Evolutionary conservation across 2,329 filamentous ascomycete species (phyloP).

Genomic region (Penicillium glabrum): DNA sequence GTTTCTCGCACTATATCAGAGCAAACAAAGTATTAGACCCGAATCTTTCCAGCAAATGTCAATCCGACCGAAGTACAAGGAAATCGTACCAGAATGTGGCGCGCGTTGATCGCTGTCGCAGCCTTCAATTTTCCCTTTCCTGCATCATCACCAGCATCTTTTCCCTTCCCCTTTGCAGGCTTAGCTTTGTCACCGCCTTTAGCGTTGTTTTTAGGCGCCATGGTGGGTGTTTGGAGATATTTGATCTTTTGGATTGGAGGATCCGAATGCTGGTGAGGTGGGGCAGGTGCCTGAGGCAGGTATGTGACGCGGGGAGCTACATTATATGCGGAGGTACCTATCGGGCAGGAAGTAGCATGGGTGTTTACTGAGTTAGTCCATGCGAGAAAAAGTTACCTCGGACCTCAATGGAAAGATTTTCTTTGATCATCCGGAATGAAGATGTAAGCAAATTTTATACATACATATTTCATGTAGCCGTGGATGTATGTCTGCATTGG

Average conservation of each 20-base stretch:
- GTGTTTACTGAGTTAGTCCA: neutral
- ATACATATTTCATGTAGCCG: neutral
- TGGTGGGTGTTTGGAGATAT: slow-evolving; percentile 13
- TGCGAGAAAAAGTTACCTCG: too few relatives aligned
- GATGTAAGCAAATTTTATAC: neutral
- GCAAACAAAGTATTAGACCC: neutral
- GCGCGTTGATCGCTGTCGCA: slow-evolving; percentile 63
- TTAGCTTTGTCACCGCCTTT: slow-evolving; percentile 35
- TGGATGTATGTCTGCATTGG: neutral
- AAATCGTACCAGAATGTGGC: slow-evolving; percentile 59
- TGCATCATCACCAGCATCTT: slow-evolving; percentile 36
- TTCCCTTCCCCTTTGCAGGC: slow-evolving; percentile 36
- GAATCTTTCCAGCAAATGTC: neutral
- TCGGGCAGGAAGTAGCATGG: neutral
- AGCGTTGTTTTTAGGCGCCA: slow-evolving; percentile 46
- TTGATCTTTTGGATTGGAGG: neutral
- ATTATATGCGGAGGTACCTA: neutral
- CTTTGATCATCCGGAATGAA: too few relatives aligned
- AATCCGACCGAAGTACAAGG: neutral
- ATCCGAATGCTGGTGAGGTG: neutral
- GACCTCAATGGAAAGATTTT: too few relatives aligned
- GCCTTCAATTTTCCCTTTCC: slow-evolving; percentile 51
- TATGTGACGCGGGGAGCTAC: neutral
- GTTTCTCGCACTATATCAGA: slow-evolving; percentile 56
- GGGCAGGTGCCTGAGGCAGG: slow-evolving; percentile 3